These are phyloP conservation scores for Mycena filopes DNA, from an alignment of 768 basidiomycete species.

Conservation along the genomic window DNA sequence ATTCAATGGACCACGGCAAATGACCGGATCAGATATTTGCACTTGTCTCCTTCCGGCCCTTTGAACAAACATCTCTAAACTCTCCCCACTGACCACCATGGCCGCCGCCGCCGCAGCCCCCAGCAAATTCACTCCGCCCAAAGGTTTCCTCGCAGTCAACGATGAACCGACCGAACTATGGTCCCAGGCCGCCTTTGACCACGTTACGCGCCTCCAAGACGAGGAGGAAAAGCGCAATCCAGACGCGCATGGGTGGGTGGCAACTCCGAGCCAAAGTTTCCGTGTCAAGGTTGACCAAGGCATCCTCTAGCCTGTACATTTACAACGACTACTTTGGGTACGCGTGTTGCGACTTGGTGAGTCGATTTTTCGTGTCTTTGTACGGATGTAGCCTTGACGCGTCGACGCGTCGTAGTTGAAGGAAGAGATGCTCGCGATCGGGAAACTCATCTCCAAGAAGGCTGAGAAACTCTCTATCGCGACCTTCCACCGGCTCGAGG, in stretches of 20 bases:
- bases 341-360: conserved; percentile 26
- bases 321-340: conserved; percentile 32
- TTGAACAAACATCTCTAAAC: too few species aligned
- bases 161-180: conserved; percentile 18
- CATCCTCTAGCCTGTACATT: conserved; percentile 7
- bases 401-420: conserved; percentile 17
- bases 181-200: conserved; percentile 27
- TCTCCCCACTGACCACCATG: background rate
- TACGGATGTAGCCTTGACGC: background rate
- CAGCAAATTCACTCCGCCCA: conserved; percentile 16
- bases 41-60: too few species aligned
- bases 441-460: conserved; percentile 20
- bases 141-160: conserved; percentile 25
- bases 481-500: conserved; percentile 26
- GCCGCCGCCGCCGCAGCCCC: background rate
- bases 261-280: background rate
- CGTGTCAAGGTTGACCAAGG: background rate
- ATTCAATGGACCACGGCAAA: too few species aligned
- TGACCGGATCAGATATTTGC: too few species aligned
- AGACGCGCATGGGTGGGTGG: conserved; percentile 25
- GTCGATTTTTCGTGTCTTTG: background rate
- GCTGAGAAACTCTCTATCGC: conserved; percentile 8
- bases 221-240: conserved; percentile 27
- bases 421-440: conserved; percentile 26
- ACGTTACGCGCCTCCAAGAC: conserved; percentile 22